A percentile compares a stretch with the other conserved stretches of the same genome.
Conservation (phyloP, 1,139 yeast genomes). For the Meyerozyma athensensis region DNA sequence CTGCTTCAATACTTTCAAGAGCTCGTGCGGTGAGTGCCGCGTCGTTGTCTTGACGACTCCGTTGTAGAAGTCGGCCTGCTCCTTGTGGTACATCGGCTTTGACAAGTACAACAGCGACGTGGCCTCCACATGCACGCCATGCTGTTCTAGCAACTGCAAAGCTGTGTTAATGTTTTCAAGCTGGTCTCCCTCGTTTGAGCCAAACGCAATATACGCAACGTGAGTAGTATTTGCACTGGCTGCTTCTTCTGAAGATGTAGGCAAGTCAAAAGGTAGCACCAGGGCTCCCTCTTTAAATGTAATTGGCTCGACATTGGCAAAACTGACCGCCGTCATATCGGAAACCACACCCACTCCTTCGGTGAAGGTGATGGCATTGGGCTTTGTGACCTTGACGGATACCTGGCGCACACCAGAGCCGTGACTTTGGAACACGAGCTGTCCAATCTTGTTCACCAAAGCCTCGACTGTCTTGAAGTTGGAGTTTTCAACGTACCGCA, state of each 20-base stretch:
- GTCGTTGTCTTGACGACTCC: conserved; percentile 63
- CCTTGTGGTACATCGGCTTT: conserved; percentile 84
- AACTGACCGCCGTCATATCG: conserved; percentile 39
- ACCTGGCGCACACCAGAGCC: conserved; percentile 27
- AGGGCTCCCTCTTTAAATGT: conserved; percentile 6
- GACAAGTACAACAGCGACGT: conserved; percentile 83
- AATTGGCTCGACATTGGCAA: conserved; percentile 24
- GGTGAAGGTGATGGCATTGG: conserved; percentile 83
- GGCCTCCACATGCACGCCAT: conserved; percentile 44
- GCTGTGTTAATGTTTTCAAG: conserved; percentile 59
- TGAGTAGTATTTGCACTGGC: conserved; percentile 27
- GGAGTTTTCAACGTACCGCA: conserved; percentile 62
- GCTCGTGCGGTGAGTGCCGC: conserved; percentile 46
- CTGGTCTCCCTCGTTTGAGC: conserved; percentile 79
- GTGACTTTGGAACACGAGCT: conserved; percentile 45
- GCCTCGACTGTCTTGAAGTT: conserved; percentile 93
- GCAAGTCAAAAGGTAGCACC: conserved; percentile 12
- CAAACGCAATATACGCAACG: conserved; percentile 76
- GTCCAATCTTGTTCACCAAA: conserved; percentile 69
- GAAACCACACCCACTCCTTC: conserved; percentile 88
- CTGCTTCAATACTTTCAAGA: conserved; percentile 58
- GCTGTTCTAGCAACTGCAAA: conserved; percentile 41
- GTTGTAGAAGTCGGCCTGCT: conserved; percentile 79
- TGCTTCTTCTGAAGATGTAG: conserved; percentile 12
- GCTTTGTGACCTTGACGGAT: conserved; percentile 69